These are phyloP conservation scores for Mucor piriformis DNA, from an alignment of 371 early-diverging fungal genomes.

Conservation along the genomic window DNA sequence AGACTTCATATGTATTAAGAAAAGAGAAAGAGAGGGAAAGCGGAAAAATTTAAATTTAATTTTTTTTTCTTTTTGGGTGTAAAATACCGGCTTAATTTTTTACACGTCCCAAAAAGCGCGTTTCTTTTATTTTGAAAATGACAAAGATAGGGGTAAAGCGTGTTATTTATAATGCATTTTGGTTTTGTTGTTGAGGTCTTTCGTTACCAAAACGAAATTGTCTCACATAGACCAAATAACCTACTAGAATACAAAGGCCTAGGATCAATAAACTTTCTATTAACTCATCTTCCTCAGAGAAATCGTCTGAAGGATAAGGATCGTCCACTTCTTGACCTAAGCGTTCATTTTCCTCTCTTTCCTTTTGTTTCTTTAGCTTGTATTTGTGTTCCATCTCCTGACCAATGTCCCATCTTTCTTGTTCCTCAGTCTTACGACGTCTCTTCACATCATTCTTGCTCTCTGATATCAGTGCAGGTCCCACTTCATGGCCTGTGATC, in stretches of 20 bases:
- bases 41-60: too few species aligned
- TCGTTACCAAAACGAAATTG: slow-evolving; percentile 46
- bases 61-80: too few species aligned
- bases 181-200: too few species aligned
- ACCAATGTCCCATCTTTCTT: slow-evolving; percentile 27
- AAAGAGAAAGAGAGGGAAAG: too few species aligned
- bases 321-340: slow-evolving; percentile 17
- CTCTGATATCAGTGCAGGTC: slow-evolving; percentile 17
- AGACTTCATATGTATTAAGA: too few species aligned
- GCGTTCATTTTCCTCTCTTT: slow-evolving; percentile 37
- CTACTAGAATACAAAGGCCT: slow-evolving; percentile 58
- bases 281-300: slow-evolving; percentile 54
- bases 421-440: slow-evolving; percentile 13
- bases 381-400: slow-evolving; percentile 47
- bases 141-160: too few species aligned
- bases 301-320: slow-evolving; percentile 32
- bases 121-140: too few species aligned
- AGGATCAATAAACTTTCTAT: slow-evolving; percentile 63
- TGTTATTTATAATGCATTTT: too few species aligned
- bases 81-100: too few species aligned
- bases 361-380: slow-evolving; percentile 38
- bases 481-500: slow-evolving; percentile 60
- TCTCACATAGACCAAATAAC: slow-evolving; percentile 65
- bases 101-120: too few species aligned
- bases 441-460: background rate